A percentile compares a stretch with the other conserved stretches of the same genome.
These are phyloP conservation scores for Annulohypoxylon stygium DNA, from an alignment of 495 filamentous ascomycete species.

Conservation along the genomic window DNA sequence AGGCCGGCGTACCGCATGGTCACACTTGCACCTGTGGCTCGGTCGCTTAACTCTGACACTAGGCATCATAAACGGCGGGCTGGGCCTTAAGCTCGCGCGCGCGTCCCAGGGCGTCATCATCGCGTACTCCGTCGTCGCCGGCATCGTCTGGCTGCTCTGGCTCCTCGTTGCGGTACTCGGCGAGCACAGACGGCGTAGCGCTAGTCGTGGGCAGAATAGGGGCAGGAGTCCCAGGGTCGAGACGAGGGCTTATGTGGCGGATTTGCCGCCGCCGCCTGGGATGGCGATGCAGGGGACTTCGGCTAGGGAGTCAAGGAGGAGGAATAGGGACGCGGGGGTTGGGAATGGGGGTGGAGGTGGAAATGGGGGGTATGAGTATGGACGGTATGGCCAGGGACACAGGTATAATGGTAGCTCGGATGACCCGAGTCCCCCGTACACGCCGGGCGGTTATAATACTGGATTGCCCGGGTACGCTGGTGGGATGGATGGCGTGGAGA, in stretches of 20 bases:
- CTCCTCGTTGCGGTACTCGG: constrained; percentile 42
- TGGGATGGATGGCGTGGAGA: constrained; percentile 7
- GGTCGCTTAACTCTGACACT: constrained; percentile 71
- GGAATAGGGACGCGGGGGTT: background rate
- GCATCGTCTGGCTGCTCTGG: constrained; percentile 54
- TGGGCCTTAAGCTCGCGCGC: constrained; percentile 68
- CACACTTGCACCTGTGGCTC: constrained; percentile 73
- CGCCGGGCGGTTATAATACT: constrained; percentile 13
- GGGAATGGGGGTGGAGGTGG: background rate
- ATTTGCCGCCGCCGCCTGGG: background rate
- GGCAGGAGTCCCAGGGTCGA: background rate
- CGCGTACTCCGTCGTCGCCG: constrained; percentile 55
- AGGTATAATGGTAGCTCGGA: background rate
- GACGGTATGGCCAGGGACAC: background rate
- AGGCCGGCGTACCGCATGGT: constrained; percentile 62
- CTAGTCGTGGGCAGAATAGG: background rate
- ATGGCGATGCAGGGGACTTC: background rate
- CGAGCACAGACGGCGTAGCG: constrained; percentile 35
- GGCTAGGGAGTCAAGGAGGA: background rate
- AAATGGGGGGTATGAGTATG: background rate
- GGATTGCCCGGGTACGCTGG: constrained; percentile 5
- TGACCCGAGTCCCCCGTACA: constrained; percentile 40
- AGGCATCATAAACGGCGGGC: constrained; percentile 76
- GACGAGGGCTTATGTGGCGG: background rate
- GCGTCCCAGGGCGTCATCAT: constrained; percentile 46